Conservation (phyloP, 2,329 filamentous ascomycete species). For the Cordyceps tenuipes region DNA sequence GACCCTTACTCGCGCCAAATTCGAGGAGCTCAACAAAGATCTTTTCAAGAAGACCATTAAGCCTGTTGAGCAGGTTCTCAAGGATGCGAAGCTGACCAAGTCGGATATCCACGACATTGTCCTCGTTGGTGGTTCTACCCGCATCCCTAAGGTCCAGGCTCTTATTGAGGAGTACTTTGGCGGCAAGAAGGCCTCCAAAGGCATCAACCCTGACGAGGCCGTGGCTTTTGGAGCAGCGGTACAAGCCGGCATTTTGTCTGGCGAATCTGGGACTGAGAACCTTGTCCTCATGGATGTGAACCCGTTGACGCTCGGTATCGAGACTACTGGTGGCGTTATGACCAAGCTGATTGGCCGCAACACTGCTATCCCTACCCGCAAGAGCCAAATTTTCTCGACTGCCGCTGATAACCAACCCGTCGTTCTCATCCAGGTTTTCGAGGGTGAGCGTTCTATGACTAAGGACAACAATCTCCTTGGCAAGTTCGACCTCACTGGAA, state of each 20-base stretch:
- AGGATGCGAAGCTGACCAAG: conserved; percentile 98
- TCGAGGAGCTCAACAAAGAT: conserved; percentile 98
- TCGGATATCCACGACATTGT: conserved; percentile 91
- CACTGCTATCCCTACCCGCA: conserved; percentile 90
- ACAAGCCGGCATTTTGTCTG: conserved; percentile 90
- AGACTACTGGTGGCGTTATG: conserved; percentile 97
- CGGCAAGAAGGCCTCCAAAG: conserved; percentile 97
- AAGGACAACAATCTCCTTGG: conserved; percentile 97
- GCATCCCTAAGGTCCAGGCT: conserved; percentile 95
- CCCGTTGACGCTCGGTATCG: conserved; percentile 91
- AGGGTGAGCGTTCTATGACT: conserved; percentile 88
- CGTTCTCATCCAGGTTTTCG: conserved; percentile 89
- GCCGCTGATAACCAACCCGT: conserved; percentile 95
- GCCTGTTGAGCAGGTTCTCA: conserved; percentile 96
- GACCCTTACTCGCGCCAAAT: conserved; percentile 96
- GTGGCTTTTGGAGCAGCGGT: conserved; percentile 96
- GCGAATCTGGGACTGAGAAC: conserved; percentile 71
- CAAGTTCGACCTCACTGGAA: conserved; percentile 96
- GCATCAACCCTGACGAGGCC: conserved; percentile 98
- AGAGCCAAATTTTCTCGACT: conserved; percentile 96
- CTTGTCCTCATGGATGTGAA: conserved; percentile 96
- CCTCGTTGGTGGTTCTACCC: conserved; percentile 94
- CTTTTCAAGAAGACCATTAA: conserved; percentile 99
- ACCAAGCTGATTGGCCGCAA: conserved; percentile 93
- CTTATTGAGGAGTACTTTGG: conserved; percentile 93